phyloP scores from a whole-genome alignment of 345 rosid species.

The Eucalyptus pauciflora region DNA sequence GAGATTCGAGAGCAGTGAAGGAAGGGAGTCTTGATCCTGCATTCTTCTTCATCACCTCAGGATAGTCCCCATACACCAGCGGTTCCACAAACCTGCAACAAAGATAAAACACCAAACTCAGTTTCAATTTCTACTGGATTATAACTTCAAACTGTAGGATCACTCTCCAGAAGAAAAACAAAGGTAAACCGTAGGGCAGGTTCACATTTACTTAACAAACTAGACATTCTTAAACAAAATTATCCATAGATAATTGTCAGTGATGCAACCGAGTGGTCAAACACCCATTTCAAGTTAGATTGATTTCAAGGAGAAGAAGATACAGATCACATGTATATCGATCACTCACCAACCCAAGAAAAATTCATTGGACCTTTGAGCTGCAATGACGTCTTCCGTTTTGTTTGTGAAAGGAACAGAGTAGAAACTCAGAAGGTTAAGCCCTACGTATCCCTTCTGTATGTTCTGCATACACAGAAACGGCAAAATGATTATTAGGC shows the following conservation, averaged over 20 bases:
- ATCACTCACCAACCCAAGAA: constrained; percentile 25
- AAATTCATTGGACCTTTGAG: constrained; percentile 27
- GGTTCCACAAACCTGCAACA: constrained; percentile 49
- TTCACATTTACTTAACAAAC: background rate
- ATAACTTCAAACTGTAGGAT: background rate
- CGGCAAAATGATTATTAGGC: background rate
- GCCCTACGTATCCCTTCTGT: constrained; percentile 26
- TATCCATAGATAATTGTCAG: background rate
- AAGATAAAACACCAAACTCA: background rate
- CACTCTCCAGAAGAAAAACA: background rate
- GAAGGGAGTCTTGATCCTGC: constrained; percentile 57
- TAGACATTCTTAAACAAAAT: background rate
- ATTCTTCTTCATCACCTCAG: constrained; percentile 43
- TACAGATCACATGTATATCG: background rate
- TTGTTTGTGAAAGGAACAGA: constrained; percentile 16
- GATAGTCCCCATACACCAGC: constrained; percentile 66
- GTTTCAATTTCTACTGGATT: background rate
- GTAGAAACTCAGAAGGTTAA: constrained; percentile 8
- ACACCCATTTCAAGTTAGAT: background rate
- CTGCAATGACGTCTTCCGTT: constrained; percentile 17
- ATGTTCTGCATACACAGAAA: constrained; percentile 10
- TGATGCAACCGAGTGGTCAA: background rate
- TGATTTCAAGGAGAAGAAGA: background rate
- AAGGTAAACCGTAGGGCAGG: background rate
- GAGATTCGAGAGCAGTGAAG: constrained; percentile 43